Base-by-base conservation (phyloP, 2,329 filamentous ascomycete species). In the Aureobasidium zeae region DNA sequence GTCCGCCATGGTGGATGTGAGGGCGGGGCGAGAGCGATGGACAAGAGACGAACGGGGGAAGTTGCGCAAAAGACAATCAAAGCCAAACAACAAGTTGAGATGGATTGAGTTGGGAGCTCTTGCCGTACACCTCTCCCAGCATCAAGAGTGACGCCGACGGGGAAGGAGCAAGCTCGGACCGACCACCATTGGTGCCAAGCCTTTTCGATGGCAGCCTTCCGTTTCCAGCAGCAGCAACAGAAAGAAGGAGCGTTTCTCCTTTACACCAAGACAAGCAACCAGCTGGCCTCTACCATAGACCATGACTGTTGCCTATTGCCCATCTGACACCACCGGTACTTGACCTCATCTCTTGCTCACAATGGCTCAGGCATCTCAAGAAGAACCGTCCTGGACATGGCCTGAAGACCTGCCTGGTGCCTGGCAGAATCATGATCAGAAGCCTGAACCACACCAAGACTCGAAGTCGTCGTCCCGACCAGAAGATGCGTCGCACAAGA, bases 1-100 rank as follows among this genome's bases (percentile, higher is more conserved):
- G 70, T 98, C 91, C 62, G 91, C 89, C 89, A 98, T 98, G 63
- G 53, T 72, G 60, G 51, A 32, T 5, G 16, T 2, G 4, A 24
- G 17, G 19, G 15, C 11, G 34, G 17, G 12, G 34, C 10, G 28
- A 15, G 11, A n/a, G n/a, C n/a, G 41, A 36, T 33, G 20, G n/a
- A 13, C 4, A 17, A 36, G 19, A n/a, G n/a, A n/a, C 19, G 41
- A 29, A 3, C 5, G 31, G 6, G 5, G 3, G 29, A 37, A 28
- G 28, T 25, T 19, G 28, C 36, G 32, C 20, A 41, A n/a, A n/a
- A n/a, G n/a, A n/a, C n/a, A n/a, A n/a, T n/a, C n/a, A n/a, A n/a
- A n/a, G n/a, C n/a, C n/a, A n/a, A n/a, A n/a, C n/a, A n/a, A n/a
- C n/a, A n/a, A n/a, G n/a, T n/a, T n/a, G 13, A 28, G 22, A 28